Conservation (phyloP, 1,284 basidiomycete species). For the Heterobasidion annosum region DNA sequence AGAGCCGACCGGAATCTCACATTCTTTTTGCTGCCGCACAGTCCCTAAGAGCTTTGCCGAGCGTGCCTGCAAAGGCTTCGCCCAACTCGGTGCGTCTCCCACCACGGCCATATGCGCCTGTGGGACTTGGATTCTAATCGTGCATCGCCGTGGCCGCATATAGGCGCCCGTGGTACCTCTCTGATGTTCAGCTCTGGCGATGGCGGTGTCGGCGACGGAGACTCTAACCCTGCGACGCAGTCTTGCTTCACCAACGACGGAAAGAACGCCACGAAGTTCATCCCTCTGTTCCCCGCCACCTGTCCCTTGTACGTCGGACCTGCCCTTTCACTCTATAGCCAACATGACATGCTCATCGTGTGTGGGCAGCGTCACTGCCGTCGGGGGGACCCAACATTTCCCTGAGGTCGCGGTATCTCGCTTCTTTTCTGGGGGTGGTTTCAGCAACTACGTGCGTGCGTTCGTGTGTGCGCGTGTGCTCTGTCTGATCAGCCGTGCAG, state of each 20-base stretch:
- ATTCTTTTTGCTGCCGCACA: not conserved
- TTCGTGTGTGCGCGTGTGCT: not conserved
- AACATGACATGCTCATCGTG: not conserved
- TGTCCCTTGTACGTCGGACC: constrained; percentile 34
- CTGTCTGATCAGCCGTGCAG: constrained; percentile 18
- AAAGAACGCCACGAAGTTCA: constrained; percentile 41
- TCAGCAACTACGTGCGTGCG: constrained; percentile 41
- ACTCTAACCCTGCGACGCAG: constrained; percentile 38
- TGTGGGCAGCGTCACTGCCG: constrained; percentile 38
- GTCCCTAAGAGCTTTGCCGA: constrained; percentile 1
- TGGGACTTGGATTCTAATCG: constrained; percentile 1
- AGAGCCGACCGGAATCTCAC: not conserved
- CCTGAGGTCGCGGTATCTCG: constrained; percentile 37
- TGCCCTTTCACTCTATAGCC: not conserved
- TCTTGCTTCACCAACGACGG: constrained; percentile 57
- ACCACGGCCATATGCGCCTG: not conserved
- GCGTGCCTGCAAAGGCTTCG: not conserved
- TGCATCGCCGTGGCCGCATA: too few relatives aligned
- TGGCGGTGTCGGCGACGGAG: constrained; percentile 58
- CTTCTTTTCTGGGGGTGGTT: constrained; percentile 32
- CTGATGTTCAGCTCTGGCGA: constrained; percentile 64
- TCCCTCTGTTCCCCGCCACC: constrained; percentile 53
- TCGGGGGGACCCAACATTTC: constrained; percentile 49
- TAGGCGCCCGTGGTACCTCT: constrained; percentile 56
- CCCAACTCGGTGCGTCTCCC: constrained; percentile 23